phyloP scores from a whole-genome alignment of 768 basidiomycete species.

The Ramaria rubella region DNA sequence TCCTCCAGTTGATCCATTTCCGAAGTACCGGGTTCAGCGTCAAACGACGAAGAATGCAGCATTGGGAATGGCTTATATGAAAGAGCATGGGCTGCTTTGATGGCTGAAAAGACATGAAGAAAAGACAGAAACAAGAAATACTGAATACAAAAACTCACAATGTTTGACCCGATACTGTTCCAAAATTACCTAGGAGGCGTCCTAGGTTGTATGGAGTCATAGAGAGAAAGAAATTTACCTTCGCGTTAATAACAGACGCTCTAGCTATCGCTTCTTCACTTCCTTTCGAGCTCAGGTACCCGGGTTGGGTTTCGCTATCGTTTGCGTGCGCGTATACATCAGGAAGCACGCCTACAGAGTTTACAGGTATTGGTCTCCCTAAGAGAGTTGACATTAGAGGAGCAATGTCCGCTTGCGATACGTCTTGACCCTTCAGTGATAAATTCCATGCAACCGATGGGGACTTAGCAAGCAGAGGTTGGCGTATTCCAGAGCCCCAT shows the following conservation, averaged over 20 bases:
- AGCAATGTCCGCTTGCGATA: constrained; percentile 80
- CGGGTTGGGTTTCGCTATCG: constrained; percentile 46
- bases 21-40: constrained; percentile 28
- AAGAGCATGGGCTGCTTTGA: constrained; percentile 51
- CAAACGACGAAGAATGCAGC: constrained; percentile 32
- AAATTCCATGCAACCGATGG: constrained; percentile 43
- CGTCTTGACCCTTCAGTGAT: constrained; percentile 58
- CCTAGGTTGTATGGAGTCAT: background rate
- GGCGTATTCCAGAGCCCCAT: constrained; percentile 76
- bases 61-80: constrained; percentile 56
- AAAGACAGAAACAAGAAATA: background rate
- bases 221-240: constrained; percentile 29
- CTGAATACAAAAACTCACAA: constrained; percentile 35
- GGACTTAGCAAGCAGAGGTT: constrained; percentile 49
- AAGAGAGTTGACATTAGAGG: constrained; percentile 70
- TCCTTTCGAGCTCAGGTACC: constrained; percentile 44
- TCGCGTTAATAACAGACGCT: constrained; percentile 57
- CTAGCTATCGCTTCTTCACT: constrained; percentile 48
- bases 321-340: constrained; percentile 37
- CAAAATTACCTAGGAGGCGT: constrained; percentile 45
- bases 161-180: constrained; percentile 78
- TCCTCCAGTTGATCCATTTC: constrained; percentile 38
- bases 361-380: constrained; percentile 71
- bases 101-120: constrained; percentile 33
- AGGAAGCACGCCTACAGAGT: constrained; percentile 76